These are phyloP conservation scores for Parathielavia hyrcaniae DNA, from an alignment of 495 filamentous ascomycete genomes.

Conservation along the genomic window DNA sequence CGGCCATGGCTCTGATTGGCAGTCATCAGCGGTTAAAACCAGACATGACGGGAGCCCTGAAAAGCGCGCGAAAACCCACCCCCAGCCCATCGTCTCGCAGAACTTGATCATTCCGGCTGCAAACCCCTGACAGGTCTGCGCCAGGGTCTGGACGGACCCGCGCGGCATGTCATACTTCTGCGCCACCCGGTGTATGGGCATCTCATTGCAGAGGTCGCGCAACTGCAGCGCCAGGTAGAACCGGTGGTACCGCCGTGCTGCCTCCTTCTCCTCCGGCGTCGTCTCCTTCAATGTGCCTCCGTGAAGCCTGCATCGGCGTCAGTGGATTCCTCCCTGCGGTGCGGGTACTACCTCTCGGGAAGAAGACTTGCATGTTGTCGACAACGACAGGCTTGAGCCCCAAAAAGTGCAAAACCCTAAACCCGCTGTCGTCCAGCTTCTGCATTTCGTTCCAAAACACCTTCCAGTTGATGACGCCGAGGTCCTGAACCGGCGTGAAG, in stretches of 20 bases:
- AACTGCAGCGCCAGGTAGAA: constrained; percentile 78
- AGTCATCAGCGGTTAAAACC: neutral
- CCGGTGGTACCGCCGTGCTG: constrained; percentile 61
- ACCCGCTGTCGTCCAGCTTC: constrained; percentile 59
- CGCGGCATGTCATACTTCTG: constrained; percentile 62
- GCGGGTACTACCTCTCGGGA: neutral
- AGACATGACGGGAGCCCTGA: too few species aligned
- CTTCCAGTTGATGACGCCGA: constrained; percentile 59
- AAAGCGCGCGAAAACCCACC: too few species aligned
- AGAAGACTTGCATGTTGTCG: constrained; percentile 56
- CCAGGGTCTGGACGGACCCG: constrained; percentile 64
- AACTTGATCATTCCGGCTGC: constrained; percentile 72
- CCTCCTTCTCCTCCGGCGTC: constrained; percentile 53
- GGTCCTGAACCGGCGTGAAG: constrained; percentile 65
- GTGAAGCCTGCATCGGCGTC: constrained; percentile 53
- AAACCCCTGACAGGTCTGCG: constrained; percentile 72
- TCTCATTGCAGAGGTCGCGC: constrained; percentile 74
- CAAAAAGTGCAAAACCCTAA: constrained; percentile 62
- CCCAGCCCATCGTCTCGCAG: constrained; percentile 69
- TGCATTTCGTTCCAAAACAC: constrained; percentile 68
- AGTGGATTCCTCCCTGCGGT: constrained; percentile 16
- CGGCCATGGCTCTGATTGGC: constrained; percentile 51
- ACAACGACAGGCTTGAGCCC: constrained; percentile 63
- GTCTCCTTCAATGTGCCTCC: constrained; percentile 62
- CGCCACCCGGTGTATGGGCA: constrained; percentile 63